phyloP scores from a whole-genome alignment of 176 grass and related monocot species.

The Triticum dicoccoides region DNA sequence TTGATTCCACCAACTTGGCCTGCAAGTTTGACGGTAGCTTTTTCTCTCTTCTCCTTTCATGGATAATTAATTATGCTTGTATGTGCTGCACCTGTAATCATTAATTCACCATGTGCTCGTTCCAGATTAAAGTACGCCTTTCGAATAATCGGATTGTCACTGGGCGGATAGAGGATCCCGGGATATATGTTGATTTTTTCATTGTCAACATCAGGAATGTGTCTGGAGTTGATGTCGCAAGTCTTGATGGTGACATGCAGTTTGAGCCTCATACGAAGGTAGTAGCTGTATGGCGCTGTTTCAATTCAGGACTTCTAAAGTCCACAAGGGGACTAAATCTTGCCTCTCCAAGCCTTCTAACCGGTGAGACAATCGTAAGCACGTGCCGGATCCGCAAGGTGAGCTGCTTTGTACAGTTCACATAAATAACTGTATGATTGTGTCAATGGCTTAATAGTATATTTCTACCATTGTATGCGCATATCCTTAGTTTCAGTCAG shows the following conservation, averaged over 20 bases:
- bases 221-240: background rate
- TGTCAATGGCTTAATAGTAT: too few relatives aligned
- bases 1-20: background rate
- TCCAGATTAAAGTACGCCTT: background rate
- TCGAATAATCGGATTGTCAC: background rate
- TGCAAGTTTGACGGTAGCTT: background rate
- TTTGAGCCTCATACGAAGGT: background rate
- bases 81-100: background rate
- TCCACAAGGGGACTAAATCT: background rate
- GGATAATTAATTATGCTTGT: background rate
- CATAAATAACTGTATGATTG: too few relatives aligned
- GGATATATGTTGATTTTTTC: background rate
- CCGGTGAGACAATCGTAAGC: background rate
- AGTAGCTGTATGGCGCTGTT: background rate
- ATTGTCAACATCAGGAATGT: background rate
- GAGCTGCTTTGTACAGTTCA: background rate
- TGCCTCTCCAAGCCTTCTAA: background rate
- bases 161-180: background rate
- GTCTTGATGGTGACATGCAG: background rate
- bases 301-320: background rate
- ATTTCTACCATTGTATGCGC: too few relatives aligned
- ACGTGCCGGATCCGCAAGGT: background rate
- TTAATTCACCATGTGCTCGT: background rate
- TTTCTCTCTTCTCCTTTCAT: background rate
- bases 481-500: background rate